Base-by-base conservation (phyloP, 2,329 filamentous ascomycete species). In the Clathrospora elynae region DNA sequence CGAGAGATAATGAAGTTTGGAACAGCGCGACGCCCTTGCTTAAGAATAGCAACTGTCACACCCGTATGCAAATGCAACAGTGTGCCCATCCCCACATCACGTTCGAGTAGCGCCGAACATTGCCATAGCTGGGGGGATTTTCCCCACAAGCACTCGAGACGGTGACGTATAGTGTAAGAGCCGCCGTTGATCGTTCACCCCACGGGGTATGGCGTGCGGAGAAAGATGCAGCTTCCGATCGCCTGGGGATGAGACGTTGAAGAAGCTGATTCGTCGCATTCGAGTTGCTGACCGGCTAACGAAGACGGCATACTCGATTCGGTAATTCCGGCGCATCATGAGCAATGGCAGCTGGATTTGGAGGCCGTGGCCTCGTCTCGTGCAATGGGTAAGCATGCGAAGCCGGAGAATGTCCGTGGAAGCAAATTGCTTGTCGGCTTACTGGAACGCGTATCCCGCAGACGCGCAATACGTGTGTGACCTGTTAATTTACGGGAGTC, bases 171-270 rank as follows among this genome's bases (percentile, higher is more conserved):
- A 42, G 23, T 39, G 38, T 11, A 49, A 23, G 40, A 51, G 53
- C 47, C 40, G 49, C 42, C 13, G 32, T 23, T 33, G 36, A 28
- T 52, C 35, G 6, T 32, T 31, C 31, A 25, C 50, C 53, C 42
- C 45, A 35, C 36, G 45, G 46, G 52, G 53, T 20, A 41, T 44
- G 39, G 47, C 45, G 51, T 54, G 53, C 51, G 51, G 53, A 50
- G 42, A 46, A 28, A 24, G 29, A 28, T 13, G 23, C 41, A 33
- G 40, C 40, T 43, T 30, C 32, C 38, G 37, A 34, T 29, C 26
- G 19, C 30, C 17, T 20, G 22, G 22, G 11, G n/a, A n/a, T n/a
- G n/a, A n/a, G n/a, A n/a, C n/a, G n/a, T n/a, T n/a, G n/a, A n/a
- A n/a, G n/a, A n/a, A n/a, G n/a, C n/a, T n/a, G n/a, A n/a, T n/a